These are phyloP conservation scores for Pinus albicaulis DNA, from an alignment of 75 land plant species.

Conservation along the genomic window DNA sequence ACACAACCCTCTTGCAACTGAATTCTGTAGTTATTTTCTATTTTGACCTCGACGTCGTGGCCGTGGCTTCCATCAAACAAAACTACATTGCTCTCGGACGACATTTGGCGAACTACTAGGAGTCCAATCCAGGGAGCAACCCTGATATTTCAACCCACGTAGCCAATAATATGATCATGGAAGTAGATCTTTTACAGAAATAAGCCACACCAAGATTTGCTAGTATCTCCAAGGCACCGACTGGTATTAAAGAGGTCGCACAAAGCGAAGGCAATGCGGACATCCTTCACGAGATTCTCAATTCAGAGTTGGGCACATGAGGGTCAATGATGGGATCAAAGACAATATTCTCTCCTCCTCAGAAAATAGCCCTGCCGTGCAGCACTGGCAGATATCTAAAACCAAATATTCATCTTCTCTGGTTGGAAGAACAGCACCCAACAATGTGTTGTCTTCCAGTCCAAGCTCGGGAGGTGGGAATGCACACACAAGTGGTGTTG, in stretches of 20 bases:
- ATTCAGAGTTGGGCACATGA: neutral
- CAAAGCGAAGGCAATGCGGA: neutral
- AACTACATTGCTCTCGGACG: no score
- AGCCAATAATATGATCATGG: no score
- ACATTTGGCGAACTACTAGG: no score
- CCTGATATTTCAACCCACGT: neutral
- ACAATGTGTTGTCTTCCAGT: neutral
- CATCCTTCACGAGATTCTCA: neutral
- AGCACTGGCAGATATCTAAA: neutral
- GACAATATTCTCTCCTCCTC: no score
- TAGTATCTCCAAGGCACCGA: no score
- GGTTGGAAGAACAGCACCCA: neutral
- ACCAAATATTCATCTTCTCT: neutral
- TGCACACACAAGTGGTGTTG: neutral
- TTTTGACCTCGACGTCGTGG: no score
- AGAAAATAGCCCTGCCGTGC: no score
- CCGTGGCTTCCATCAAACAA: no score
- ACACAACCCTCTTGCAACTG: no score
- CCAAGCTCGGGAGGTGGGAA: neutral
- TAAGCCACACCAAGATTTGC: neutral
- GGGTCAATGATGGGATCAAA: no score
- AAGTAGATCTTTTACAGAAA: neutral
- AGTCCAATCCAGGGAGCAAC: neutral
- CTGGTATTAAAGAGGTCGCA: neutral
- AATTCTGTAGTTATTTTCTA: no score